Base-by-base conservation (phyloP, 192 early-diverging fungal species). In the Entomortierella lignicola region DNA sequence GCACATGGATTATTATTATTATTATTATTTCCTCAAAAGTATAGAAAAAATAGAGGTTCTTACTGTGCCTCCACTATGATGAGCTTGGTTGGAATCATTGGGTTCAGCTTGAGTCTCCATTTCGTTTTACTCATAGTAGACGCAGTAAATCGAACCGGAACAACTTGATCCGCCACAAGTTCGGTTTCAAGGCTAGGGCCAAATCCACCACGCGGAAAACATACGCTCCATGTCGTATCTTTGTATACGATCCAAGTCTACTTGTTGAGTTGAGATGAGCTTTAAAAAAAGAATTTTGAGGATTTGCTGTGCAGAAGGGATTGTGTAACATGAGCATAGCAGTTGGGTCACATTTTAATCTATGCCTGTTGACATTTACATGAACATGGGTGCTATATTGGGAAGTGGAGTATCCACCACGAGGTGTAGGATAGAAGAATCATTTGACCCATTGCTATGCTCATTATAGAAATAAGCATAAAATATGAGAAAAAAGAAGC, bases 1-100 rank as follows among this genome's bases (percentile, higher is more conserved):
- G 67, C 81, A 74, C 88, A 29, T 23, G 27, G 25, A 4, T 17
- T 26, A 23, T 8, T 54, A 25, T n/a, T 3, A 50, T 21, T 15
- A 15, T 4, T 50, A 21, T 17, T n/a, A 50, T 17, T 4, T 50
- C n/a, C n/a, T n/a, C n/a, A 17, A 17, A 4, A 50, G 15, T n/a
- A 21, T n/a, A n/a, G 18, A 4, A 15, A 17, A 50, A 50, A 4
- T 10, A 4, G 4, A 15, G 4, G 30, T 23, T 4, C 58, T 44
- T 62, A 62, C 60, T 1, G 60, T 62, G 11, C 60, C 60, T 29
- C 60, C 60, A 12, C 60, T 44, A 50, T 62, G 60, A n/a, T 44
- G 60, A 23, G 60, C 60, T n/a, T 62, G 60, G 29, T 43, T 41
- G 21, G 34, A 8, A 13, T 43, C 41, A 8, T 25, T 60, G 8